These are phyloP conservation scores for Talaromyces sp. DNA, from an alignment of 2,329 filamentous ascomycete genomes.

Conservation along the genomic window DNA sequence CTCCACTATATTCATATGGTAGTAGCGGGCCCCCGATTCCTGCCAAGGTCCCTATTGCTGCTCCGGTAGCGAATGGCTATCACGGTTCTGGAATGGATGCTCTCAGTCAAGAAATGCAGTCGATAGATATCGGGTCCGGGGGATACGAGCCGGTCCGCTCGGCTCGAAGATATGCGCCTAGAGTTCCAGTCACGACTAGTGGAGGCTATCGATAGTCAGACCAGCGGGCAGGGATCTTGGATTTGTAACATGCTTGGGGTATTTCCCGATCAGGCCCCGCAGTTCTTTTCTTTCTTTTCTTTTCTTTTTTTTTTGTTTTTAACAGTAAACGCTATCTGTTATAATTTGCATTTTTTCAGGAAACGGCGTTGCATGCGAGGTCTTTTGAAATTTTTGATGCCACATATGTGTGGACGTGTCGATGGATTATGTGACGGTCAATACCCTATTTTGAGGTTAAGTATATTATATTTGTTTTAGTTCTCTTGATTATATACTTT, in stretches of 20 bases:
- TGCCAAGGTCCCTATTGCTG: slow-evolving; percentile 35
- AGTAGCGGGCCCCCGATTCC: slow-evolving; percentile 35
- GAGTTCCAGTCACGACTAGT: slow-evolving; percentile 13
- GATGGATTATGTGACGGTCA: neutral
- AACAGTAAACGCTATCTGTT: no score
- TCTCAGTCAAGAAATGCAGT: slow-evolving; percentile 53
- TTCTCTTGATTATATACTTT: neutral
- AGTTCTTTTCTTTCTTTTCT: neutral
- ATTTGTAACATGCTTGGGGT: neutral
- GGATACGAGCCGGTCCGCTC: slow-evolving; percentile 25
- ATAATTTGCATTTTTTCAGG: neutral
- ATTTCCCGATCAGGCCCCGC: neutral
- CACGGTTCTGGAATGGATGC: slow-evolving; percentile 38
- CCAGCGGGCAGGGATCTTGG: neutral
- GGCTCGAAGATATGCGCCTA: slow-evolving; percentile 27
- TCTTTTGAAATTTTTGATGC: neutral
- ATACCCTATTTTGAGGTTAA: neutral
- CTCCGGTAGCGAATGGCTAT: slow-evolving; percentile 23
- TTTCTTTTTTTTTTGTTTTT: neutral
- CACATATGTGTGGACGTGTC: neutral
- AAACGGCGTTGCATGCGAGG: neutral
- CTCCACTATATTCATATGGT: slow-evolving; percentile 24
- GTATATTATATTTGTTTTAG: neutral
- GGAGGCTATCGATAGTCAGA: slow-evolving; percentile 6
- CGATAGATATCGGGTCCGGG: slow-evolving; percentile 43